Evolutionary conservation across 345 rosid genomes (phyloP).

Genomic region (Acer saccharum): DNA sequence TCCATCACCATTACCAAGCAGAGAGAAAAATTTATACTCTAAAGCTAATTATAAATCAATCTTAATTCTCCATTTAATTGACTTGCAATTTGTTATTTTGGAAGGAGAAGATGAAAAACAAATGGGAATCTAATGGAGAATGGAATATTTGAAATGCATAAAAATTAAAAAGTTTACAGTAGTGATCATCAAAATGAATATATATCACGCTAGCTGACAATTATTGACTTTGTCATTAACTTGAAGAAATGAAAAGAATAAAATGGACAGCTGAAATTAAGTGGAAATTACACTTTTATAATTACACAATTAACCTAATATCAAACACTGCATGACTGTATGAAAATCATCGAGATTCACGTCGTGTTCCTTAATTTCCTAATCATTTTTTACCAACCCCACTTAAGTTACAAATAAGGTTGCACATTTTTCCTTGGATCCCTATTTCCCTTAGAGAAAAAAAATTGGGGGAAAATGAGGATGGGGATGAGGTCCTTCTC

Average conservation of each 20-base stretch:
- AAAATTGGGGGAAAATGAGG: too few species aligned
- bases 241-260: not conserved
- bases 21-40: not conserved
- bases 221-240: not conserved
- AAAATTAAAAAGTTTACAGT: not conserved
- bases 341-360: too few species aligned
- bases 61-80: not conserved
- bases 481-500: too few species aligned
- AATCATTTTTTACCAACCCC: conserved; percentile 1
- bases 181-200: not conserved
- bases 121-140: not conserved
- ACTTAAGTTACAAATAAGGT: not conserved
- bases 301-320: not conserved
- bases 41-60: not conserved
- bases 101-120: not conserved
- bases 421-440: too few species aligned
- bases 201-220: not conserved
- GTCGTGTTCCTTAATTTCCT: not conserved
- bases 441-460: too few species aligned
- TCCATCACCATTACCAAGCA: not conserved
- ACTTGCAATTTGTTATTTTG: not conserved
- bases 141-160: not conserved
- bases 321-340: too few species aligned
- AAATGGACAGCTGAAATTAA: not conserved
- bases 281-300: not conserved